Conservation (phyloP, 78 protist genomes). For the Cavenderia fasciculata region DNA sequence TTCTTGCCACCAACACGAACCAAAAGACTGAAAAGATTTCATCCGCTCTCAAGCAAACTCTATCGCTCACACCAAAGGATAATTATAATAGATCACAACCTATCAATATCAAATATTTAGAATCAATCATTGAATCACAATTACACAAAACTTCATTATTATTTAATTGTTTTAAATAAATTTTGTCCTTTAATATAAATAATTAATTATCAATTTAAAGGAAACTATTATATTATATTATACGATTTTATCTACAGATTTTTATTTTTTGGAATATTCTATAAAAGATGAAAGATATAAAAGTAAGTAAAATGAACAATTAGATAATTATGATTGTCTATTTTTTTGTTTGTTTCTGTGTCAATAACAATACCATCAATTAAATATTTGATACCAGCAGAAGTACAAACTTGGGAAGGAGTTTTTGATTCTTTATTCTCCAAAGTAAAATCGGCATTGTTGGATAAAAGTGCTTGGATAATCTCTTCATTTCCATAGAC, state of each 20-base stretch:
- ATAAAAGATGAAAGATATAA: no score
- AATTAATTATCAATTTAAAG: no score
- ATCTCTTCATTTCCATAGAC: constrained; percentile 40
- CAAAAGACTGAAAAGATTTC: constrained; percentile 33
- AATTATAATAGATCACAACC: neutral
- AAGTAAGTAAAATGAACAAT: no score
- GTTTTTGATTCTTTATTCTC: constrained; percentile 55
- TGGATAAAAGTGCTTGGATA: neutral
- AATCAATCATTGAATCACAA: constrained; percentile 8
- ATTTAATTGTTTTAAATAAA: constrained; percentile 30
- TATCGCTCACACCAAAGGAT: neutral
- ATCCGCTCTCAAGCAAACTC: neutral
- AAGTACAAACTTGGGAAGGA: constrained; percentile 17
- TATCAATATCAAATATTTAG: neutral
- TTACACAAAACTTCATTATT: constrained; percentile 7
- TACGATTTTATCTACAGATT: no score
- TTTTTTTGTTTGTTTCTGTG: no score
- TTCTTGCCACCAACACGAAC: neutral
- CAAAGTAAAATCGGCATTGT: constrained; percentile 38
- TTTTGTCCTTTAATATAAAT: no score
- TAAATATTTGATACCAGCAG: constrained; percentile 30
- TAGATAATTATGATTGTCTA: no score
- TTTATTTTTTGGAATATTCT: no score
- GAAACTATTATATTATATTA: no score
- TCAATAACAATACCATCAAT: constrained; percentile 32